Percentiles rank a stretch among this genome's conserved stretches.
phyloP scores from a whole-genome alignment of 495 filamentous ascomycete genomes.

The Penicillium canariense region DNA sequence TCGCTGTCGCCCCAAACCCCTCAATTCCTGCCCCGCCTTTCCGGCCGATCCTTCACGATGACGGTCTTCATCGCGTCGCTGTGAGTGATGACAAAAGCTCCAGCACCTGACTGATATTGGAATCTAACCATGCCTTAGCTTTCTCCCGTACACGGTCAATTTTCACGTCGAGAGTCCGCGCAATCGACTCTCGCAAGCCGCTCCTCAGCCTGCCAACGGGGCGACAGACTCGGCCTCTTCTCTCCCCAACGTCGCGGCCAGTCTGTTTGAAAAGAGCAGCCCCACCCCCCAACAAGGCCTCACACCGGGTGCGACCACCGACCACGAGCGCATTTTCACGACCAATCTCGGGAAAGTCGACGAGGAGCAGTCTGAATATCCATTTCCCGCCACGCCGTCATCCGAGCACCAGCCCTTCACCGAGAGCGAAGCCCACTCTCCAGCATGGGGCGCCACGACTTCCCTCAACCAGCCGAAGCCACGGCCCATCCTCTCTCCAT shows the following conservation, averaged over 20 bases:
- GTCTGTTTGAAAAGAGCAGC: slow-evolving; percentile 40
- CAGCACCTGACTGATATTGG: not conserved
- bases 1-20: not conserved
- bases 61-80: slow-evolving; percentile 82
- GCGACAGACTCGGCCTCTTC: slow-evolving; percentile 30
- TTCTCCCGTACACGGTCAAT: slow-evolving; percentile 85
- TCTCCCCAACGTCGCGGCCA: slow-evolving; percentile 34
- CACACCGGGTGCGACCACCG: slow-evolving; percentile 59
- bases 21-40: slow-evolving; percentile 12
- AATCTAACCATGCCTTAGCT: slow-evolving; percentile 48
- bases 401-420: slow-evolving; percentile 28
- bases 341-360: slow-evolving; percentile 32
- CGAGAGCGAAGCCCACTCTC: slow-evolving; percentile 45
- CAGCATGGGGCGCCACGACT: slow-evolving; percentile 63
- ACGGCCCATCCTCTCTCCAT: slow-evolving; percentile 62
- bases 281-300: slow-evolving; percentile 38
- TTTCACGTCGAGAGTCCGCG: slow-evolving; percentile 51
- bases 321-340: slow-evolving; percentile 61
- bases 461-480: slow-evolving; percentile 73
- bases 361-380: slow-evolving; percentile 30
- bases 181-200: slow-evolving; percentile 22
- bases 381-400: slow-evolving; percentile 29
- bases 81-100: slow-evolving; percentile 50
- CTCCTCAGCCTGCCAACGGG: slow-evolving; percentile 38
- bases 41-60: slow-evolving; percentile 49